phyloP scores from a whole-genome alignment of 1,139 yeast genomes.

The Pichia sp. region DNA sequence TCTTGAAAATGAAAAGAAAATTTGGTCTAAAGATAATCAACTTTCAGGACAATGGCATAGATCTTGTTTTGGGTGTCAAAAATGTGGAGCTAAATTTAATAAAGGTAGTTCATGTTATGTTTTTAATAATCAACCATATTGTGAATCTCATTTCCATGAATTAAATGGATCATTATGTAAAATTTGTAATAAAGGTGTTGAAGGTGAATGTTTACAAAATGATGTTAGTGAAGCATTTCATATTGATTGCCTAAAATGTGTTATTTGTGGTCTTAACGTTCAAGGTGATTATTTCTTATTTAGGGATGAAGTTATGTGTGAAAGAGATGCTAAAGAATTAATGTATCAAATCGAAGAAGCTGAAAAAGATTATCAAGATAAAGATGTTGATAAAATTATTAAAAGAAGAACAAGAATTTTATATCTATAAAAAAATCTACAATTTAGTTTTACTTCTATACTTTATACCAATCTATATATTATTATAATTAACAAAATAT shows the following conservation, averaged over 20 bases:
- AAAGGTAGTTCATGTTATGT: slow-evolving; percentile 74
- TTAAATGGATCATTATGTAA: slow-evolving; percentile 71
- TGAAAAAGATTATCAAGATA: slow-evolving; percentile 12
- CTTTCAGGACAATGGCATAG: slow-evolving; percentile 95
- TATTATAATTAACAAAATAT: background rate
- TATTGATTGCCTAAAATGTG: slow-evolving; percentile 54
- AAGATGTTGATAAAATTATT: slow-evolving; percentile 18
- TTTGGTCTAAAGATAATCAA: slow-evolving; percentile 78
- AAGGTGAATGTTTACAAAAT: slow-evolving; percentile 85
- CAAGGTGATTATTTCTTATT: slow-evolving; percentile 51
- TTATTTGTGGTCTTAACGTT: slow-evolving; percentile 43
- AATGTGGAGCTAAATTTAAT: slow-evolving; percentile 52
- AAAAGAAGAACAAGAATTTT: slow-evolving; percentile 29
- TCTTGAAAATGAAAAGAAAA: slow-evolving; percentile 39
- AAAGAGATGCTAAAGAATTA: slow-evolving; percentile 30
- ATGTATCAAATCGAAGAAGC: slow-evolving; percentile 14
- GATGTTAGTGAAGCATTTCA: slow-evolving; percentile 66
- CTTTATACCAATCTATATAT: slow-evolving; percentile 2
- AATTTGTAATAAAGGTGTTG: slow-evolving; percentile 69
- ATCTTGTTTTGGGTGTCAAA: slow-evolving; percentile 67
- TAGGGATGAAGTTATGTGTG: slow-evolving; percentile 49
- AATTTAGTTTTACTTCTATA: slow-evolving; percentile 1
- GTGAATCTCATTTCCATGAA: slow-evolving; percentile 75
- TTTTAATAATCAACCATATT: slow-evolving; percentile 70
- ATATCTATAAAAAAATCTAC: slow-evolving; percentile 18